Percentiles rank a stretch among this genome's conserved stretches.
Conservation (phyloP, 2,329 filamentous ascomycete genomes). For the Exophiala spinifera region DNA sequence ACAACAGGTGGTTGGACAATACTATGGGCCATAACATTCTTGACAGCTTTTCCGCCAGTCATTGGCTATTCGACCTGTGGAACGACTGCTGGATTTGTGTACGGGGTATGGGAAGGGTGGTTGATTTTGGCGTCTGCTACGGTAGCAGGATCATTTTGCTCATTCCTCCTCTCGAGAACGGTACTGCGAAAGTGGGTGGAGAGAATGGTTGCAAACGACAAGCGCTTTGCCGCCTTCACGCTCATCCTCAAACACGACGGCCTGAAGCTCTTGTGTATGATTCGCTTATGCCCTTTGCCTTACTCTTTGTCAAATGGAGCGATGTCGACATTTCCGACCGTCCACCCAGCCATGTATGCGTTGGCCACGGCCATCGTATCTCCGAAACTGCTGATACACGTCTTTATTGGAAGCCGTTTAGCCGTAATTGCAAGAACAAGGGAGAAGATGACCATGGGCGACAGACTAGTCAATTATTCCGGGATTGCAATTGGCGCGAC, state of each 20-base stretch:
- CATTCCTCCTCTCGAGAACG: conserved; percentile 78
- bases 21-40: conserved; percentile 70
- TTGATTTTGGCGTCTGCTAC: conserved; percentile 77
- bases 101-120: conserved; percentile 73
- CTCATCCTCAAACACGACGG: conserved; percentile 89
- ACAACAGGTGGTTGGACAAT: conserved; percentile 69
- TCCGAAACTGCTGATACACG: conserved; percentile 85
- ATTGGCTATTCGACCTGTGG: conserved; percentile 81
- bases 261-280: conserved; percentile 82
- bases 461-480: conserved; percentile 78
- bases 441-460: conserved; percentile 74
- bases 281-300: conserved; percentile 86
- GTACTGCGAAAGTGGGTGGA: conserved; percentile 76
- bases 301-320: conserved; percentile 94
- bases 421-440: conserved; percentile 78
- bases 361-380: conserved; percentile 76
- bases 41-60: conserved; percentile 78
- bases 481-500: conserved; percentile 70
- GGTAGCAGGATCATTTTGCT: conserved; percentile 70
- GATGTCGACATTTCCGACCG: conserved; percentile 86
- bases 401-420: conserved; percentile 85
- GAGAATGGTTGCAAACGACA: conserved; percentile 75
- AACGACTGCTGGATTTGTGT: conserved; percentile 68
- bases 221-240: conserved; percentile 81
- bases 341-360: conserved; percentile 71